Evolutionary conservation across 805 yeast species (phyloP).

Genomic region (Dipodascopsis uninucleata): DNA sequence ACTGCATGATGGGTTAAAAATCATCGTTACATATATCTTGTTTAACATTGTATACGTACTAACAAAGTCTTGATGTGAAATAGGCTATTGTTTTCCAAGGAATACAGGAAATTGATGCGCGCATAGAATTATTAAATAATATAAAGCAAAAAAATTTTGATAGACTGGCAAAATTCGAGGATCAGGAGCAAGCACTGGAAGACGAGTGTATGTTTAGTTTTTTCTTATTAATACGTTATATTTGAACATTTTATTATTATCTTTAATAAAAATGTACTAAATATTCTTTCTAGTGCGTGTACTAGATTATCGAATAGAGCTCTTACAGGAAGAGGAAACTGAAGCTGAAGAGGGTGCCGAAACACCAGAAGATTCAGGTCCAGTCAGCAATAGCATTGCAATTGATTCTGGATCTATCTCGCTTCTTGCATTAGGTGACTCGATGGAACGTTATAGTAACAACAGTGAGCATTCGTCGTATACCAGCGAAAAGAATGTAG

Average conservation of each 20-base stretch:
- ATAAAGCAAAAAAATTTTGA: conserved; percentile 12
- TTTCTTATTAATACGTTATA: background rate
- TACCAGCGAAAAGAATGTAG: conserved; percentile 5
- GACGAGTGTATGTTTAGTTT: conserved; percentile 11
- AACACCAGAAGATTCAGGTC: conserved; percentile 3
- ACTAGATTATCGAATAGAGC: conserved; percentile 26
- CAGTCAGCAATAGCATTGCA: too few species aligned
- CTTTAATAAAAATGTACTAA: too few species aligned
- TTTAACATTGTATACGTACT: too few species aligned
- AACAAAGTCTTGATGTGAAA: background rate
- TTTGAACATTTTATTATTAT: background rate
- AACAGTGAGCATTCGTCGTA: background rate
- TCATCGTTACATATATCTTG: too few species aligned
- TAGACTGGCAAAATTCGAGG: conserved; percentile 18
- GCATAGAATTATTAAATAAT: conserved; percentile 16
- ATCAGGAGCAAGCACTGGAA: conserved; percentile 23
- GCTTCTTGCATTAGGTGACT: conserved; percentile 12
- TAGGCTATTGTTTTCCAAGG: conserved; percentile 23
- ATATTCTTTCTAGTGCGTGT: conserved; percentile 24
- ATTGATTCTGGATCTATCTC: conserved; percentile 21
- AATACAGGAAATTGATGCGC: conserved; percentile 18
- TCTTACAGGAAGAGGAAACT: conserved; percentile 23
- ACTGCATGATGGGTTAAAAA: too few species aligned
- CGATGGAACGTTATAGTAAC: conserved; percentile 12
- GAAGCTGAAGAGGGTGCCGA: conserved; percentile 2